Base-by-base conservation (phyloP, 2,329 filamentous ascomycete genomes). In the Trichophyton mentagrophytes region DNA sequence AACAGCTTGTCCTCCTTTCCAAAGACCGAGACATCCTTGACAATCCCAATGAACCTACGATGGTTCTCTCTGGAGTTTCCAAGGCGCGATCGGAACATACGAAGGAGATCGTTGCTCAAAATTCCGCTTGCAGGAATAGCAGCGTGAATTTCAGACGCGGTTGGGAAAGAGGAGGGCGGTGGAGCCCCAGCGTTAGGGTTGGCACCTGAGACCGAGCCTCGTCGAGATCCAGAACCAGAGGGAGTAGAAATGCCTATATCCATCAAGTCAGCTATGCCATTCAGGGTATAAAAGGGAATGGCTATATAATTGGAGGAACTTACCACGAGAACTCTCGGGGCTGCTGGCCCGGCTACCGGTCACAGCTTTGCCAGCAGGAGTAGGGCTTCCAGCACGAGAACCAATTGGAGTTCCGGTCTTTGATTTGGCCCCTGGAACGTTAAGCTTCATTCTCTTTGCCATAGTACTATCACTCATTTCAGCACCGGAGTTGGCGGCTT, bases 301-400 rank as follows among this genome's bases (percentile, higher is more conserved):
- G 3, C 22, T 36, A 40, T 9, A 38, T n/a, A 38, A 40, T 51
- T 30, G 25, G 25, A 20, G 13, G 27, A 27, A 60, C 58, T 13
- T 56, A 64, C 63, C 62, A 59, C 61, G 55, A 25, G 51, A 60
- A 47, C 63, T 67, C 33, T 74, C 74, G 47, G 76, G 74, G 60
- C 75, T 77, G 62, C 70, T 72, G 27, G 74, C 72, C 60, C 73
- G 73, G 60, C 72, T 76, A 56, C 69, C 71, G 36, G 64, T 64
- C 57, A 70, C 65, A 60, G 63, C 66, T 61, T 63, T 68, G 30
- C 46, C 65, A 62, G 68, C 64, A 62, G 69, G 17, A 61, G 69
- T 69, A 69, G 76, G 79, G 62, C 78, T 81, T 13, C 71, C 76
- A 55, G 74, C 74, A 60, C 79, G 75, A 30, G 78, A 81, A 46